Base-by-base conservation (phyloP, 1,284 basidiomycete genomes). In the Pterula multifida region DNA sequence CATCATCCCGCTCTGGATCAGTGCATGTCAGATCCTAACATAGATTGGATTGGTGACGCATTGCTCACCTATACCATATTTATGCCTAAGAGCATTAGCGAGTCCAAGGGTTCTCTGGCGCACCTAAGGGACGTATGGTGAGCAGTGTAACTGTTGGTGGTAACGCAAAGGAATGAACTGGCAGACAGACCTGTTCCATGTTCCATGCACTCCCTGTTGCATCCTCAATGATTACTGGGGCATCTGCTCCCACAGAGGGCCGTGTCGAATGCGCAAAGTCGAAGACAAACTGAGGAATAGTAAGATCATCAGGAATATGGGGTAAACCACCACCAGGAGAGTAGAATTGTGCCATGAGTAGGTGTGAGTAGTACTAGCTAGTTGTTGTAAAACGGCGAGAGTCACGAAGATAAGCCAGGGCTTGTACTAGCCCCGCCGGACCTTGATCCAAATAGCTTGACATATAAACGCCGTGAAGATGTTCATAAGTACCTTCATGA, bases 231-330 rank as follows among this genome's bases (percentile, higher is more conserved):
- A 88, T 65, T 74, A 78, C 86, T 2, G 81, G 78, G 2, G 63
- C 59, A 36, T 63, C 63, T 1, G 62, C 54, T 15, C 65, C 68
- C 42, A 76, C 66, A 9, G 59, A 26, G 1, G 82, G 81, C 28
- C 74, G 68, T 17, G 64, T 53, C 1, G 76, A 70, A 47, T 78
- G 72, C 25, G 71, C 59, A 4, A 62, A 61, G 56, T 83, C 78
- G 24, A 89, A 70, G 44, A 88, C 69, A 62, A 90, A 89, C 64
- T 90, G 87, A 2, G 79, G 72, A 21, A 89, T 69, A 11, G 81
- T 81, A 49, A 88, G 64, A 63, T 88, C 66, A 59, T 85, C 81
- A 11, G 85, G 86, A 53, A 86, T 78, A 52, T 59, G 56, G 13
- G 72, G 71, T 22, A 78, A 62, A 39, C 70, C 9, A 19, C 45